These are phyloP conservation scores for Agaricus subrufescens DNA, from an alignment of 768 basidiomycete species.

Conservation along the genomic window DNA sequence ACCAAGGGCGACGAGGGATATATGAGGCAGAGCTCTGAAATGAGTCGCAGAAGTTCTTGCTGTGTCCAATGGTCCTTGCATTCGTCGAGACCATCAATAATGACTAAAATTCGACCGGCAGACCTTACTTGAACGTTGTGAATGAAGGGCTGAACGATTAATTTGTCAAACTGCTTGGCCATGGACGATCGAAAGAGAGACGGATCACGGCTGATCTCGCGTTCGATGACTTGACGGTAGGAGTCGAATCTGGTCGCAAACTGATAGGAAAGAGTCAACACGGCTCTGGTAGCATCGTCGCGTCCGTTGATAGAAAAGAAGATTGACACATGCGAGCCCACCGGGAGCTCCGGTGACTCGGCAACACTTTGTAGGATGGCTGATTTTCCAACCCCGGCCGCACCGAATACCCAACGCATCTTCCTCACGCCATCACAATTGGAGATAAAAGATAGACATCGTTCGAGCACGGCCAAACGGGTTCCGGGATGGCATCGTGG, in stretches of 20 bases:
- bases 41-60: constrained; percentile 10
- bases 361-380: constrained; percentile 12
- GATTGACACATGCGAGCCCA: background rate
- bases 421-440: background rate
- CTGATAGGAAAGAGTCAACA: constrained; percentile 17
- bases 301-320: background rate
- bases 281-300: background rate
- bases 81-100: too few relatives aligned
- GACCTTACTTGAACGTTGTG: too few relatives aligned
- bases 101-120: too few relatives aligned
- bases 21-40: background rate
- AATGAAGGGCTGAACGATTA: too few relatives aligned
- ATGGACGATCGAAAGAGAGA: too few relatives aligned
- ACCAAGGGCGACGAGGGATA: constrained; percentile 10
- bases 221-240: background rate
- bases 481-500: too few relatives aligned
- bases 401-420: constrained; percentile 17
- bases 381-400: constrained; percentile 18
- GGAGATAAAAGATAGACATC: too few relatives aligned
- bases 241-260: constrained; percentile 10
- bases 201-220: too few relatives aligned
- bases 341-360: constrained; percentile 1
- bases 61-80: background rate
- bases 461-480: too few relatives aligned
- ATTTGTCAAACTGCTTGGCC: too few relatives aligned